Conservation (phyloP, 257 asterid species). For the Salvia miltiorrhiza region DNA sequence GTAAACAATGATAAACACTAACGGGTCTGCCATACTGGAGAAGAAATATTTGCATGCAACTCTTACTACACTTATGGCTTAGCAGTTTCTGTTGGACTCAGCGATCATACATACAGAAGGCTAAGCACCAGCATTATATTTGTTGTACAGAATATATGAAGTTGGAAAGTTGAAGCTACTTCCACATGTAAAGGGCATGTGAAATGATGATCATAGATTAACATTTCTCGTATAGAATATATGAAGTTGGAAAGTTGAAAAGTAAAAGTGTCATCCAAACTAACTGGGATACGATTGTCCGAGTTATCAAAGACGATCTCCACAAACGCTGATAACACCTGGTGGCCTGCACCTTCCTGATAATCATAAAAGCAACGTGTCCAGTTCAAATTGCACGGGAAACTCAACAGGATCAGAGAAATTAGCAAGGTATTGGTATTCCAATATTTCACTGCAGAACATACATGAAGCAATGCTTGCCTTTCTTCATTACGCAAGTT, state of each 20-base stretch:
- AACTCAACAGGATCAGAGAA: neutral
- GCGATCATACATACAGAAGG: neutral
- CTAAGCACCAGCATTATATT: conserved; percentile 4
- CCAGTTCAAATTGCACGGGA: neutral
- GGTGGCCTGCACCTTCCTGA: conserved; percentile 99
- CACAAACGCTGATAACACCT: conserved; percentile 88
- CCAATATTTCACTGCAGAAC: conserved; percentile 30
- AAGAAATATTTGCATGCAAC: neutral
- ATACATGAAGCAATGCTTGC: conserved; percentile 88
- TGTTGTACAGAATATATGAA: no score
- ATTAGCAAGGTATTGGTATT: neutral
- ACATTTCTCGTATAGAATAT: neutral
- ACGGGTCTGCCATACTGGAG: neutral
- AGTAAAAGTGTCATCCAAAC: neutral
- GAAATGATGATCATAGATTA: neutral
- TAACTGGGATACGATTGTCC: conserved; percentile 95
- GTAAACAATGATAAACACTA: neutral
- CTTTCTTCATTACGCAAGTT: conserved; percentile 93
- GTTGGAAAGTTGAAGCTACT: no score
- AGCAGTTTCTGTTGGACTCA: neutral
- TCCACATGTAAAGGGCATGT: neutral
- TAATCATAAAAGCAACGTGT: conserved; percentile 15
- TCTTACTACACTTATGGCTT: neutral
- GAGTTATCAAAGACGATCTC: conserved; percentile 97
- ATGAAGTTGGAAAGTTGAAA: neutral